A percentile compares a stretch with the other conserved stretches of the same genome.
These are phyloP conservation scores for Grosmannia clavigera DNA, from an alignment of 2,329 filamentous ascomycete genomes.

Conservation along the genomic window DNA sequence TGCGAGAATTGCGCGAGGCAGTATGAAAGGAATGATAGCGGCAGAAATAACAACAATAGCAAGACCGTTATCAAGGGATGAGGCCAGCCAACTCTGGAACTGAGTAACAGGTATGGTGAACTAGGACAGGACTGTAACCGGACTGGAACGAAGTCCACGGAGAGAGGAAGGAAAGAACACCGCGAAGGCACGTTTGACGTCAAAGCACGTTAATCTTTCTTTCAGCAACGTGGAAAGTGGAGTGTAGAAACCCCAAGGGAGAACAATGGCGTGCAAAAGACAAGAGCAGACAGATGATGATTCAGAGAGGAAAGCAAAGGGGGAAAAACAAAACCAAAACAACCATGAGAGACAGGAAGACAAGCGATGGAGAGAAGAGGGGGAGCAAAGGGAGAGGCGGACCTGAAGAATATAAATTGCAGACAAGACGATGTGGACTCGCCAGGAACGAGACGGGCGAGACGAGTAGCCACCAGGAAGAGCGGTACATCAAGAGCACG, in stretches of 20 bases:
- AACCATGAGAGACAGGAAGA: background rate
- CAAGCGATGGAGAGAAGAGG: slow-evolving; percentile 1
- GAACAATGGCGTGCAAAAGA: background rate
- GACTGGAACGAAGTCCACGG: background rate
- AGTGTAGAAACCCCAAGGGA: background rate
- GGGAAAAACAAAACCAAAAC: background rate
- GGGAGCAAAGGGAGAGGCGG: background rate
- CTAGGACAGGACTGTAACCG: background rate
- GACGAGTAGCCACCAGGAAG: background rate
- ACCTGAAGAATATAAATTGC: slow-evolving; percentile 2
- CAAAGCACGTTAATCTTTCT: background rate
- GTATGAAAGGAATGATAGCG: background rate
- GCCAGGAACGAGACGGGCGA: background rate
- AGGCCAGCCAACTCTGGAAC: background rate
- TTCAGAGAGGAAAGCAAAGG: background rate
- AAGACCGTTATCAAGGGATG: background rate
- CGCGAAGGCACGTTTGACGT: background rate
- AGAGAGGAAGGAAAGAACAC: background rate
- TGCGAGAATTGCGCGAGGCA: background rate
- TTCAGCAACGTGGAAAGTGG: background rate
- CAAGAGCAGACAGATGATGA: background rate
- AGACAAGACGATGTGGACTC: background rate
- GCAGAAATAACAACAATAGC: background rate
- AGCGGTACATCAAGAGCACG: background rate
- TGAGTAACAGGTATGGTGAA: no score